Percentiles rank a stretch among this genome's conserved stretches.
Evolutionary conservation across 345 rosid genomes (phyloP).

Genomic region (Pistacia integerrima): DNA sequence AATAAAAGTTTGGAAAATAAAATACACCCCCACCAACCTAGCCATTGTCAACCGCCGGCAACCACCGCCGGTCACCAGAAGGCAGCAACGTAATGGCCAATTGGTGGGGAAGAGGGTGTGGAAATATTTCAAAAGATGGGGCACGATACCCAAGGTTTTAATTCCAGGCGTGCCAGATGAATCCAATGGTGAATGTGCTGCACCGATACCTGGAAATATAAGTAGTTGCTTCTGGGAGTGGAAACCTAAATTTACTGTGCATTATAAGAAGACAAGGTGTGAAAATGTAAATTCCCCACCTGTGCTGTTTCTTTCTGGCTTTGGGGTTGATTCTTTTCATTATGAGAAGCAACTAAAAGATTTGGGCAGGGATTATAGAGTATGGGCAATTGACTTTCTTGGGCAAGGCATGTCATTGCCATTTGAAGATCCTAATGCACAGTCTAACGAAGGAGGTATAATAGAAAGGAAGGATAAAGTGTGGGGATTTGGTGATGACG

Average conservation of each 20-base stretch:
- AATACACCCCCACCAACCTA: too few species aligned
- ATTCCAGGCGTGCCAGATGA: constrained; percentile 73
- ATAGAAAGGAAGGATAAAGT: constrained; percentile 28
- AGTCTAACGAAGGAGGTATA: constrained; percentile 28
- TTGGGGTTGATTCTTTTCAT: constrained; percentile 96
- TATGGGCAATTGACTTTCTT: constrained; percentile 95
- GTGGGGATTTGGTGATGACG: constrained; percentile 92
- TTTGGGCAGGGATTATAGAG: constrained; percentile 85
- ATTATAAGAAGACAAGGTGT: constrained; percentile 73
- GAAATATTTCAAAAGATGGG: constrained; percentile 32
- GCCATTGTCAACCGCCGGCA: too few species aligned
- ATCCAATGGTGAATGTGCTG: constrained; percentile 51
- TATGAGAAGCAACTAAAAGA: constrained; percentile 88
- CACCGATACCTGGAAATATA: constrained; percentile 28
- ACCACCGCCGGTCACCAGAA: too few species aligned
- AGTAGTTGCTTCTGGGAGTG: constrained; percentile 71
- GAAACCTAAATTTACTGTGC: constrained; percentile 78
- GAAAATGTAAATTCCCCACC: constrained; percentile 69
- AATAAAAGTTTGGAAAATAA: too few species aligned
- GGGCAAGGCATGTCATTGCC: constrained; percentile 94
- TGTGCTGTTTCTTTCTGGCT: constrained; percentile 88
- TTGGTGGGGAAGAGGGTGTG: constrained; percentile 53
- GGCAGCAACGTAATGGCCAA: neutral
- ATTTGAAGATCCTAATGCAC: constrained; percentile 64
- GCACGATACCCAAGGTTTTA: constrained; percentile 47